Evolutionary conservation across 2,329 filamentous ascomycete species (phyloP).

Genomic region (Cryphonectria radicalis): DNA sequence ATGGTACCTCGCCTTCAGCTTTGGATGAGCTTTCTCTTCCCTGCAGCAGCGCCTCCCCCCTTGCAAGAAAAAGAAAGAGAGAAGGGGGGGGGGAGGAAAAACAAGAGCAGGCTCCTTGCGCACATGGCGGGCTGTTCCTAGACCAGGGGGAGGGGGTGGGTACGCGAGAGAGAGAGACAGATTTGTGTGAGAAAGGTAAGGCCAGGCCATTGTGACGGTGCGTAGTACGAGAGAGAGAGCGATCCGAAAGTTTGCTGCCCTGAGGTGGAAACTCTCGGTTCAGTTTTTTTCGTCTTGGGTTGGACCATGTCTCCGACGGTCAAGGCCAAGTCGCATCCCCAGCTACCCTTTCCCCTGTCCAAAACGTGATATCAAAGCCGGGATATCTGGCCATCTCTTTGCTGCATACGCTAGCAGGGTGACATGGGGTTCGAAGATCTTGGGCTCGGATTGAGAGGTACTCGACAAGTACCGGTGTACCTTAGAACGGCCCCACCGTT

Average conservation of each 20-base stretch:
- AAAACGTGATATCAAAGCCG: constrained; percentile 29
- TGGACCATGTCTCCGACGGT: constrained; percentile 26
- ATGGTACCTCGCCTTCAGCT: constrained; percentile 14
- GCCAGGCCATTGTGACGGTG: constrained; percentile 7
- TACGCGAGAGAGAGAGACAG: not conserved
- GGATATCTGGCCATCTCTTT: constrained; percentile 27
- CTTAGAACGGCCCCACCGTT: not conserved
- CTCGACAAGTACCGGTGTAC: constrained; percentile 25
- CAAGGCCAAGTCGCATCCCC: constrained; percentile 23
- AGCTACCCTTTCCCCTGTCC: constrained; percentile 28
- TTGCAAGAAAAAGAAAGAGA: not conserved
- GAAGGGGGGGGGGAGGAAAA: not conserved
- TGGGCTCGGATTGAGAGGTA: constrained; percentile 19
- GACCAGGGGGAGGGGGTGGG: not conserved
- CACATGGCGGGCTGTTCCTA: not conserved
- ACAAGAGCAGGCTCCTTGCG: not conserved
- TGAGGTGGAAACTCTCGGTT: constrained; percentile 25
- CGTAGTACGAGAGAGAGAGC: constrained; percentile 15
- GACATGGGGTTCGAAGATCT: constrained; percentile 19
- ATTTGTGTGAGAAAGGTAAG: not conserved
- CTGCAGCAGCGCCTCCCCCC: constrained; percentile 7
- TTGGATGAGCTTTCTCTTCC: constrained; percentile 16
- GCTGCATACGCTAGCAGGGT: constrained; percentile 27
- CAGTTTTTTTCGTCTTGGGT: constrained; percentile 26
- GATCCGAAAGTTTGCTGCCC: constrained; percentile 25